phyloP scores from a whole-genome alignment of 768 basidiomycete species.

The Russula compacta region DNA sequence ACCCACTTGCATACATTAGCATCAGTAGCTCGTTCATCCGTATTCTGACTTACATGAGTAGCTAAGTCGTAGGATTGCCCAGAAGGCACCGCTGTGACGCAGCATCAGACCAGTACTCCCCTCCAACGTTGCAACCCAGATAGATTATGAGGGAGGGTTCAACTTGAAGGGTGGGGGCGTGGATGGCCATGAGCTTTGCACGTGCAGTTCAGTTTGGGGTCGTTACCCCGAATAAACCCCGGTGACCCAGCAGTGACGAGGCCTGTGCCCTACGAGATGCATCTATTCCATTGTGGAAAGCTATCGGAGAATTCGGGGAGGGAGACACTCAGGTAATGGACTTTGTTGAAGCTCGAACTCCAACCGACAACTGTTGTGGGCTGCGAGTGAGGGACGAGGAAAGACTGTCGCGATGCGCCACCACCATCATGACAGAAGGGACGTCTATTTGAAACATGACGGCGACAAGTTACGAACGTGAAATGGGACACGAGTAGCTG shows the following conservation, averaged over 20 bases:
- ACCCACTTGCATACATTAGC: neutral
- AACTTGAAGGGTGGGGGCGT: neutral
- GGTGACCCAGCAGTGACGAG: neutral
- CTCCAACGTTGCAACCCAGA: neutral
- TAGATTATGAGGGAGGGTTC: neutral
- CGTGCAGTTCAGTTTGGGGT: neutral
- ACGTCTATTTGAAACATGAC: too few species aligned
- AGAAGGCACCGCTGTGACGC: neutral
- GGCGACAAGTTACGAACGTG: neutral
- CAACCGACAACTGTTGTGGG: too few species aligned
- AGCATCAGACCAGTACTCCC: neutral
- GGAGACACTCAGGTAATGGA: too few species aligned
- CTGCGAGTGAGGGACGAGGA: neutral
- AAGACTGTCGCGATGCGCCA: neutral
- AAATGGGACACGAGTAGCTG: neutral
- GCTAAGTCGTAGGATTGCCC: neutral
- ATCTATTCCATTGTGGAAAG: neutral
- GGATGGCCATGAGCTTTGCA: neutral
- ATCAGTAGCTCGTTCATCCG: neutral
- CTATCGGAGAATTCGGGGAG: too few species aligned
- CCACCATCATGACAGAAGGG: too few species aligned
- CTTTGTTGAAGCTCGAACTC: too few species aligned
- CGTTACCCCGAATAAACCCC: neutral
- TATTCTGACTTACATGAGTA: neutral
- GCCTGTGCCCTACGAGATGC: neutral